Percentiles rank a stretch among this genome's conserved stretches.
These are phyloP conservation scores for Scolecobasidium constrictum DNA, from an alignment of 2,329 filamentous ascomycete species.

Conservation along the genomic window DNA sequence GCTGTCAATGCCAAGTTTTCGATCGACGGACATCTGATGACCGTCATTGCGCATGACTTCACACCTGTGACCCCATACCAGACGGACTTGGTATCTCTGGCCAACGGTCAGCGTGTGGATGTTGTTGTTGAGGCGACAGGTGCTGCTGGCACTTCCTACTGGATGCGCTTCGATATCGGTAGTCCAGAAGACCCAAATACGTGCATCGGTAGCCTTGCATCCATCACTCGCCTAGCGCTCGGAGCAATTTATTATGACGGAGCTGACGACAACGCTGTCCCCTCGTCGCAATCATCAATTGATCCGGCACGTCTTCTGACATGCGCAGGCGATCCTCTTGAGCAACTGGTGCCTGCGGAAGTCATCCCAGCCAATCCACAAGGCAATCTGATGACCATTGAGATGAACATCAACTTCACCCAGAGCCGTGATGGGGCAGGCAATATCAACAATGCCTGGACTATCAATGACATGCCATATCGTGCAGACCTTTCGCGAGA, in stretches of 20 bases:
- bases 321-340: slow-evolving; percentile 49
- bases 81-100: slow-evolving; percentile 26
- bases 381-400: slow-evolving; percentile 8
- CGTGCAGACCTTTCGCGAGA: slow-evolving; percentile 28
- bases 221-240: slow-evolving; percentile 38
- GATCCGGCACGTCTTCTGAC: slow-evolving; percentile 22
- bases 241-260: slow-evolving; percentile 56
- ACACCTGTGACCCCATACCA: slow-evolving; percentile 31
- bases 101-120: slow-evolving; percentile 15
- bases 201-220: slow-evolving; percentile 12
- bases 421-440: slow-evolving; percentile 14
- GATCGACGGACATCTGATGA: slow-evolving; percentile 32
- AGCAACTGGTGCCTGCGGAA: slow-evolving; percentile 41
- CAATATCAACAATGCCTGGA: slow-evolving; percentile 13
- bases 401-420: slow-evolving; percentile 6
- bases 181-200: slow-evolving; percentile 17
- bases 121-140: slow-evolving; percentile 17
- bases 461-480: slow-evolving; percentile 19
- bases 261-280: slow-evolving; percentile 39
- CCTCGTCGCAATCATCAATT: slow-evolving; percentile 36
- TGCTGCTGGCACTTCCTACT: slow-evolving; percentile 16
- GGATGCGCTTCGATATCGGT: slow-evolving; percentile 19
- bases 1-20: slow-evolving; percentile 23
- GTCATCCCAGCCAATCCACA: slow-evolving; percentile 26
- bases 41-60: slow-evolving; percentile 31